Conservation (phyloP, 2,329 filamentous ascomycete genomes). For the Lachnellula suecica region DNA sequence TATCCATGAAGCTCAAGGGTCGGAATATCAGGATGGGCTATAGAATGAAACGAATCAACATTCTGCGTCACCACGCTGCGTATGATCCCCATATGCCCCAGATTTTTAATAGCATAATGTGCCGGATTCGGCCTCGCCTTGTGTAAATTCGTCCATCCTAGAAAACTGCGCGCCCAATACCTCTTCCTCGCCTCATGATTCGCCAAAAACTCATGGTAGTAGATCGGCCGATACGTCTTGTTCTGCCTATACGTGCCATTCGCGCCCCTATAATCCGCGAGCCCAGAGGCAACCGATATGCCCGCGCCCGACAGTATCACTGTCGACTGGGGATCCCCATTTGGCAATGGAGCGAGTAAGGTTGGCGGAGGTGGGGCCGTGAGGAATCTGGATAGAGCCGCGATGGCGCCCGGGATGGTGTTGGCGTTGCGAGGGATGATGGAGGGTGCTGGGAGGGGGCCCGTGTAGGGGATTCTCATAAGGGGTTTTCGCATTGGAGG, state of each 20-base stretch:
- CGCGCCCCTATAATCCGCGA: slow-evolving; percentile 87
- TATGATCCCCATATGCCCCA: slow-evolving; percentile 72
- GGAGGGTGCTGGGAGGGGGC: slow-evolving; percentile 71
- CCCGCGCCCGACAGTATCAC: slow-evolving; percentile 79
- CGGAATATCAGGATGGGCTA: slow-evolving; percentile 70
- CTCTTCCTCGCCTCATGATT: slow-evolving; percentile 84
- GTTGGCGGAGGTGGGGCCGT: slow-evolving; percentile 53
- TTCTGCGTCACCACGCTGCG: slow-evolving; percentile 88
- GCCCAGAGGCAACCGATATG: slow-evolving; percentile 87
- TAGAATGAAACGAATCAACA: slow-evolving; percentile 88
- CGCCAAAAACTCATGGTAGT: slow-evolving; percentile 83
- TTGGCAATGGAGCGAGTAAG: slow-evolving; percentile 36
- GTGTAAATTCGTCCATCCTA: slow-evolving; percentile 84
- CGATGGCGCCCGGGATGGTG: slow-evolving; percentile 70
- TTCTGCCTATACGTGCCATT: slow-evolving; percentile 94
- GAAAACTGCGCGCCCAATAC: slow-evolving; percentile 93
- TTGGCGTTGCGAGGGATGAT: slow-evolving; percentile 73
- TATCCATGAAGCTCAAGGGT: slow-evolving; percentile 92
- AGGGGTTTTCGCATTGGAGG: slow-evolving; percentile 63
- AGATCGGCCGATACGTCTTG: slow-evolving; percentile 86
- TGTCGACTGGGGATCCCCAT: slow-evolving; percentile 44
- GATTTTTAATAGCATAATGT: slow-evolving; percentile 73
- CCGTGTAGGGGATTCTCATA: slow-evolving; percentile 88
- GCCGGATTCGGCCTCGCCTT: slow-evolving; percentile 77
- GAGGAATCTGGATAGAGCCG: slow-evolving; percentile 77